Conservation (phyloP, 139 green algal species). For the Ulvella scutata region DNA sequence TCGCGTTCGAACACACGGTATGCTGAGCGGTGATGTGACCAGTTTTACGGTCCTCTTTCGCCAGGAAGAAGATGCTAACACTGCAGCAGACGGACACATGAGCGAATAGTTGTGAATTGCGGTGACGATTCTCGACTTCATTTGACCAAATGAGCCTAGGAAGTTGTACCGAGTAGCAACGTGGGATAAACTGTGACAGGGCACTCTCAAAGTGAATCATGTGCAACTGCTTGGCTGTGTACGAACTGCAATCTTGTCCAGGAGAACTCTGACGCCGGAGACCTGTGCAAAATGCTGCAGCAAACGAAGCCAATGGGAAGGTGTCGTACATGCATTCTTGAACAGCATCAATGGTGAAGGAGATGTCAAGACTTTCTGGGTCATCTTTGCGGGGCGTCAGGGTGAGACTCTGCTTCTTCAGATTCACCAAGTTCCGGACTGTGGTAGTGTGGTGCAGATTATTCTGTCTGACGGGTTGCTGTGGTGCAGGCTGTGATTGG, state of each 20-base stretch:
- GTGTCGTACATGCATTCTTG: not conserved
- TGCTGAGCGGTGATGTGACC: not conserved
- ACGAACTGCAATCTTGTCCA: not conserved
- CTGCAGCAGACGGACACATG: not conserved
- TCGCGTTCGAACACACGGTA: not conserved
- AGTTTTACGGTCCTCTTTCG: not conserved
- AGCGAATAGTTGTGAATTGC: too few relatives aligned
- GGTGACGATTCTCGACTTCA: too few relatives aligned
- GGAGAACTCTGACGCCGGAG: not conserved
- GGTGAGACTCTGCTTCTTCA: not conserved
- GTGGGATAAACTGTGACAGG: not conserved
- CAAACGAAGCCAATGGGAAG: too few relatives aligned
- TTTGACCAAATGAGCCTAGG: not conserved
- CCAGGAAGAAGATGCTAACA: not conserved
- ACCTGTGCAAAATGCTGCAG: too few relatives aligned
- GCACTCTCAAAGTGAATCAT: not conserved
- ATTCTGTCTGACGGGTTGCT: too few relatives aligned
- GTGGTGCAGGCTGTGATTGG: too few relatives aligned
- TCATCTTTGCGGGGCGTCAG: not conserved
- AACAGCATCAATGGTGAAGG: not conserved
- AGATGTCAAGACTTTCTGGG: not conserved
- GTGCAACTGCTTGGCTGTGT: not conserved
- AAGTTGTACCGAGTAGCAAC: not conserved
- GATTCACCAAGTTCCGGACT: not conserved
- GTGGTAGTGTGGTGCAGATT: not conserved